Evolutionary conservation across 768 basidiomycete genomes (phyloP).

Genomic region (Amanita molliuscula): DNA sequence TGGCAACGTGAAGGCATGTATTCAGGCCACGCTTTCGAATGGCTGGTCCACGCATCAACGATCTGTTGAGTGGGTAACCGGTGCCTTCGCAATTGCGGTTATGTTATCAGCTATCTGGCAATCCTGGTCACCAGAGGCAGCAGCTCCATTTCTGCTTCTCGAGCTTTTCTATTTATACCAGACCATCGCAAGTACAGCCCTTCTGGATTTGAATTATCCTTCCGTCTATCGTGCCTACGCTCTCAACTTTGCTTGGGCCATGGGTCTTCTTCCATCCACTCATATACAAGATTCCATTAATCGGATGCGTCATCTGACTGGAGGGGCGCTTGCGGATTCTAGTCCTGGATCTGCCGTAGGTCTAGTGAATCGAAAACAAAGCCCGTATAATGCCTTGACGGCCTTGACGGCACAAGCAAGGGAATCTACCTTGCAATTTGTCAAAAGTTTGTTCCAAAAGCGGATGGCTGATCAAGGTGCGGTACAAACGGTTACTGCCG

Average conservation of each 20-base stretch:
- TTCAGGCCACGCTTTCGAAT: slow-evolving; percentile 88
- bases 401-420: neutral
- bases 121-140: slow-evolving; percentile 42
- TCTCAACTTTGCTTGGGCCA: slow-evolving; percentile 82
- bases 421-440: neutral
- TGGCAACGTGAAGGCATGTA: slow-evolving; percentile 72
- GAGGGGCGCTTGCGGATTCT: slow-evolving; percentile 59
- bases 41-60: slow-evolving; percentile 74
- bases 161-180: slow-evolving; percentile 82
- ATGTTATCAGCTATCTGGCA: slow-evolving; percentile 55
- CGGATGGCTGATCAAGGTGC: slow-evolving; percentile 19
- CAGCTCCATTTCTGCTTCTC: slow-evolving; percentile 68
- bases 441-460: neutral
- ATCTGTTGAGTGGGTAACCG: slow-evolving; percentile 73
- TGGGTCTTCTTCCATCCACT: slow-evolving; percentile 61
- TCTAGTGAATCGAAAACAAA: slow-evolving; percentile 71
- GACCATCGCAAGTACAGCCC: slow-evolving; percentile 65
- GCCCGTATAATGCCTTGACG: slow-evolving; percentile 56
- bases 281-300: slow-evolving; percentile 71
- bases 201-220: slow-evolving; percentile 85
- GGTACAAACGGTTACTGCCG: slow-evolving; percentile 57
- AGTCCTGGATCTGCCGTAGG: slow-evolving; percentile 52
- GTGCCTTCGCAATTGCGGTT: slow-evolving; percentile 52
- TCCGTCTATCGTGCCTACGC: slow-evolving; percentile 71
- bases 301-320: slow-evolving; percentile 73